phyloP scores from a whole-genome alignment of 2,329 filamentous ascomycete genomes.

The Tolypocladium inflatum region DNA sequence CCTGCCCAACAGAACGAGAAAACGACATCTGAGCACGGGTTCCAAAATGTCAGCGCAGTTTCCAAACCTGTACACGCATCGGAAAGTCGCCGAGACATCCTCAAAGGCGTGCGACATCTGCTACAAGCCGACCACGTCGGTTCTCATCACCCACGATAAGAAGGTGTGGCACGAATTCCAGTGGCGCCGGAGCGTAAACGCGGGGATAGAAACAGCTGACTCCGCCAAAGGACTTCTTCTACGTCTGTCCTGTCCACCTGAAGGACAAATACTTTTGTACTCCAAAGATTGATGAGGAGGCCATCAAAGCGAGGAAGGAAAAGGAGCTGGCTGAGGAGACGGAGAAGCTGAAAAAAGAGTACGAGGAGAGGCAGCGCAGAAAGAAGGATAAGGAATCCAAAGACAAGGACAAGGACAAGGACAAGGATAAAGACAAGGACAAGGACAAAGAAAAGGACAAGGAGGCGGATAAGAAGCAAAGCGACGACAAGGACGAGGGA shows the following conservation, averaged over 20 bases:
- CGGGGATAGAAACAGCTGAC: background rate
- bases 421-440: conserved; percentile 21
- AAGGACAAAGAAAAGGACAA: conserved; percentile 14
- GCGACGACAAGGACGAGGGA: conserved; percentile 14
- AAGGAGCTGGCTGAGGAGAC: conserved; percentile 56
- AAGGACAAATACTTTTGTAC: conserved; percentile 74
- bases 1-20: background rate
- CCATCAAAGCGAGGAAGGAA: conserved; percentile 50
- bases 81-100: conserved; percentile 76
- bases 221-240: conserved; percentile 65
- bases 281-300: conserved; percentile 61
- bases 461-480: conserved; percentile 9
- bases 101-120: conserved; percentile 84
- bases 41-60: conserved; percentile 28
- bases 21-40: background rate
- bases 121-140: conserved; percentile 78
- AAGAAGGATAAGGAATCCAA: conserved; percentile 60
- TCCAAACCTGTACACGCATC: conserved; percentile 74
- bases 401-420: conserved; percentile 24
- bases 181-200: background rate
- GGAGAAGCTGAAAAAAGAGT: conserved; percentile 62
- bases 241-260: conserved; percentile 74
- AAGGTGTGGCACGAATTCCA: conserved; percentile 47
- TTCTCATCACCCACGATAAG: conserved; percentile 81
- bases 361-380: conserved; percentile 61